A percentile compares a stretch with the other conserved stretches of the same genome.
Evolutionary conservation across 352 stramenopile species (phyloP).

Genomic region (Phytophthora lateralis): DNA sequence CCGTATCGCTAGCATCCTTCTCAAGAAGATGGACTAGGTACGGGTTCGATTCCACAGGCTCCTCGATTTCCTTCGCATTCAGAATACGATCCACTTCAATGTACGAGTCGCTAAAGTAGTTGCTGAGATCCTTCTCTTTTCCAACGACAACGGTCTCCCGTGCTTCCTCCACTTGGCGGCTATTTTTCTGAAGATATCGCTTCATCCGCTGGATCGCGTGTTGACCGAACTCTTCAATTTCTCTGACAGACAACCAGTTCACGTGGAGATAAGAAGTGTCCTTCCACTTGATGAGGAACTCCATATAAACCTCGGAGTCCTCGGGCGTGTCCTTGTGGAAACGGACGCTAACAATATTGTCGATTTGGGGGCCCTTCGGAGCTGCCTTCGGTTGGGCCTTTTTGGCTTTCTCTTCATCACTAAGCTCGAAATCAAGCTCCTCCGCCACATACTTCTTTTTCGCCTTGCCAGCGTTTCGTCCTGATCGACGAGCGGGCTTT

Average conservation of each 20-base stretch:
- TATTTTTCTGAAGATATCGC: slow-evolving; percentile 89
- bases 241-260: slow-evolving; percentile 95
- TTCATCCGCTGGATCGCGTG: slow-evolving; percentile 85
- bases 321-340: slow-evolving; percentile 66
- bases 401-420: slow-evolving; percentile 67
- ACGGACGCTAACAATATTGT: slow-evolving; percentile 92
- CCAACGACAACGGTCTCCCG: slow-evolving; percentile 76
- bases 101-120: slow-evolving; percentile 86
- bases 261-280: slow-evolving; percentile 97
- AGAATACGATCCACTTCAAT: slow-evolving; percentile 87
- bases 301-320: slow-evolving; percentile 79
- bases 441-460: slow-evolving; percentile 89
- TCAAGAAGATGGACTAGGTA: slow-evolving; percentile 48
- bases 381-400: slow-evolving; percentile 40
- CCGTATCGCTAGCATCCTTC: slow-evolving; percentile 50
- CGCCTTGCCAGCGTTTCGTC: slow-evolving; percentile 79
- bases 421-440: slow-evolving; percentile 74
- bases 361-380: slow-evolving; percentile 86
- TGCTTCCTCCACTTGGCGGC: slow-evolving; percentile 73
- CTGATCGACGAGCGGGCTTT: slow-evolving; percentile 72
- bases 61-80: slow-evolving; percentile 77
- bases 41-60: slow-evolving; percentile 74
- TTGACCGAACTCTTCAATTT: slow-evolving; percentile 92
- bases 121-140: slow-evolving; percentile 77
- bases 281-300: slow-evolving; percentile 99